phyloP scores from a whole-genome alignment of 495 filamentous ascomycete genomes.

The Aspergillus affinis region DNA sequence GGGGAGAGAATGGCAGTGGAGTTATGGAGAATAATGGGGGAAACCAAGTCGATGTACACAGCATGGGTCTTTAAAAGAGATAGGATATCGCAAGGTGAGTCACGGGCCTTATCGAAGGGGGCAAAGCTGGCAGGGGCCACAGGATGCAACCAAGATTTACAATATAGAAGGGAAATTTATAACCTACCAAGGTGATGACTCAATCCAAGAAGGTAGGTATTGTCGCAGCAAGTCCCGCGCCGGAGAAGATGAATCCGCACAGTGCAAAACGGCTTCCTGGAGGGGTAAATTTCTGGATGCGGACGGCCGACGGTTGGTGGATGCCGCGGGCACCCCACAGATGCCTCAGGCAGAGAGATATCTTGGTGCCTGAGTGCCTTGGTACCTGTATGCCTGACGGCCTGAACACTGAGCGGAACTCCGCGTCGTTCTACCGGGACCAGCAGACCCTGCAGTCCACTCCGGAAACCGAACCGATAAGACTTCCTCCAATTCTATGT shows the following conservation, averaged over 20 bases:
- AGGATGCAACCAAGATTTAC: constrained; percentile 3
- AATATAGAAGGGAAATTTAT: background rate
- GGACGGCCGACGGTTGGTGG: constrained; percentile 5
- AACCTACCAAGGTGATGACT: background rate
- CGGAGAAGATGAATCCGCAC: constrained; percentile 27
- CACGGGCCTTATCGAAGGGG: background rate
- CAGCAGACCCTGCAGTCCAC: no score
- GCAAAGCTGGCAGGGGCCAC: background rate
- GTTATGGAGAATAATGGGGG: background rate
- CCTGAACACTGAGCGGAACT: no score
- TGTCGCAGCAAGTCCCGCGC: constrained; percentile 7
- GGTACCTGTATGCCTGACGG: no score
- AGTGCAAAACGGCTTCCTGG: constrained; percentile 21
- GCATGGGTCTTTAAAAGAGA: background rate
- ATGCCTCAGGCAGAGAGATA: constrained; percentile 34
- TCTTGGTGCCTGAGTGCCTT: no score
- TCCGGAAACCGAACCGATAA: no score
- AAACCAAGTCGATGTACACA: no score
- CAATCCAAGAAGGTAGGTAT: background rate
- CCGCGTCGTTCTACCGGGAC: no score
- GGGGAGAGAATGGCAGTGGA: background rate
- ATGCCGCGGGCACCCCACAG: constrained; percentile 23
- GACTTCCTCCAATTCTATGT: no score
- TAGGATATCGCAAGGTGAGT: background rate
- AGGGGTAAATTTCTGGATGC: constrained; percentile 42